These are phyloP conservation scores for Eremothecium gossypii DNA, from an alignment of 1,139 yeast genomes.

Conservation along the genomic window DNA sequence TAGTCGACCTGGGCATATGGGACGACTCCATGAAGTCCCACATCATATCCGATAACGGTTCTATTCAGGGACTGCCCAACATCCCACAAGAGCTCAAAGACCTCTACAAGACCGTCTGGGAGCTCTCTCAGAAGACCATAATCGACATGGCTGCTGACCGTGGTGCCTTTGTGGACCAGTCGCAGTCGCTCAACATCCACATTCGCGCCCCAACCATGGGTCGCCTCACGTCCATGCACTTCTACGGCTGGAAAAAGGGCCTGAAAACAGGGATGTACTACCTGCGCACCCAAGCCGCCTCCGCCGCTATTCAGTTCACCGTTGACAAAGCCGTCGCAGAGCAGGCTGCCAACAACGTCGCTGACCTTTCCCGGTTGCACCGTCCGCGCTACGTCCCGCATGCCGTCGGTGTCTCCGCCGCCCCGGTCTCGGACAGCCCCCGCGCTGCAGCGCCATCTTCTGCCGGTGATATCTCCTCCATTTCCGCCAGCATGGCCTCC, in stretches of 20 bases:
- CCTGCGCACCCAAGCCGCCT: constrained; percentile 89
- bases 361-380: constrained; percentile 46
- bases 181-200: constrained; percentile 84
- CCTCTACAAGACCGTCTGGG: constrained; percentile 94
- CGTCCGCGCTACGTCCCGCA: constrained; percentile 44
- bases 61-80: constrained; percentile 66
- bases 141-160: constrained; percentile 96
- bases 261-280: constrained; percentile 98
- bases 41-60: constrained; percentile 74
- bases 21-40: constrained; percentile 69
- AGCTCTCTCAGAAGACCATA: constrained; percentile 76
- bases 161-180: constrained; percentile 88
- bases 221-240: constrained; percentile 93
- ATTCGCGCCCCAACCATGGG: constrained; percentile 85
- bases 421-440: constrained; percentile 22
- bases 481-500: constrained; percentile 25
- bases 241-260: constrained; percentile 95
- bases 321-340: constrained; percentile 52
- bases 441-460: constrained; percentile 23
- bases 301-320: constrained; percentile 89
- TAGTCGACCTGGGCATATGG: constrained; percentile 81
- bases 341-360: constrained; percentile 44
- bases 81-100: constrained; percentile 73
- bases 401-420: constrained; percentile 28
- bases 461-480: constrained; percentile 19